These are phyloP conservation scores for Acrocalymma vagum DNA, from an alignment of 2,329 filamentous ascomycete species.

Conservation along the genomic window DNA sequence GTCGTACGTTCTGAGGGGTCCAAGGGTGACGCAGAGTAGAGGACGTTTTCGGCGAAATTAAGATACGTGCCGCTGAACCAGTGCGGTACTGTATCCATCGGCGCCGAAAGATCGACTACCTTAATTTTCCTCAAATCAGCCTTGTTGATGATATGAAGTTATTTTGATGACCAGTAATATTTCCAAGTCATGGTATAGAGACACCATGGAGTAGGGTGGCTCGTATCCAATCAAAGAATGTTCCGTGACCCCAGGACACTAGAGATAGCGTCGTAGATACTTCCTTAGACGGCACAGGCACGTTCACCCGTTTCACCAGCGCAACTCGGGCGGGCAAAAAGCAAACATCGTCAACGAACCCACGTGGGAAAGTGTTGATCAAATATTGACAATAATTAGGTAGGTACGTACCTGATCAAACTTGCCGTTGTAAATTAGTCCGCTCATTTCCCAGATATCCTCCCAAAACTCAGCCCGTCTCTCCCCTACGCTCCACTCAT, in stretches of 20 bases:
- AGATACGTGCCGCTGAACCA: constrained; percentile 81
- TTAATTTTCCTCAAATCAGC: constrained; percentile 27
- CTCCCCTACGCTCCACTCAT: constrained; percentile 70
- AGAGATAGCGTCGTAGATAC: no score
- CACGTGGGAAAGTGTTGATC: no score
- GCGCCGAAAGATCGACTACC: constrained; percentile 73
- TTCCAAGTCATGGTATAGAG: no score
- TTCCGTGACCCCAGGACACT: no score
- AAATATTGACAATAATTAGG: constrained; percentile 1
- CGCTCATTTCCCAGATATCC: constrained; percentile 37
- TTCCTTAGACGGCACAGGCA: no score
- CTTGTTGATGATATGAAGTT: no score
- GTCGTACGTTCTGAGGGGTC: constrained; percentile 59
- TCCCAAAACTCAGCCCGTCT: constrained; percentile 59
- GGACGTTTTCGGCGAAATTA: constrained; percentile 83
- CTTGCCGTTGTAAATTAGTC: constrained; percentile 39
- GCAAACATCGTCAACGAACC: no score
- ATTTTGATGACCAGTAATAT: no score
- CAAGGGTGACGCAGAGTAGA: constrained; percentile 64
- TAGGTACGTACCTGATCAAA: constrained; percentile 30
- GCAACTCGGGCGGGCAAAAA: no score
- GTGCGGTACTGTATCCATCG: constrained; percentile 74
- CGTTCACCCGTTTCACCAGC: no score
- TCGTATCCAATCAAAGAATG: no score
- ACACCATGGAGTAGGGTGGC: no score